Conservation (phyloP, 352 stramenopile species). For the Pythium volutum region DNA sequence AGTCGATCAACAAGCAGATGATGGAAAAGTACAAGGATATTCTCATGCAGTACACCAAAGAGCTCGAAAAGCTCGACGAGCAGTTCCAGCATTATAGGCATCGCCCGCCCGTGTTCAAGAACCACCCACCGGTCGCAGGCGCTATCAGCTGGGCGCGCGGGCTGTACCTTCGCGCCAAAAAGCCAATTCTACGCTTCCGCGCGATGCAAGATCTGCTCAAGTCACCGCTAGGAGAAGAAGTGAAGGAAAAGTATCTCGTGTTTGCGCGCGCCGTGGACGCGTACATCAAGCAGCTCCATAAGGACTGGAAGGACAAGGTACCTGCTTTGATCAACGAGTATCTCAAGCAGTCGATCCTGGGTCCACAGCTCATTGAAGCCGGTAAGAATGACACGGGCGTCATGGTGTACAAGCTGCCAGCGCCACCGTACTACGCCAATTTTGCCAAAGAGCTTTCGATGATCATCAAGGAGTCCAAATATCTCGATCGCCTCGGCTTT, state of each 20-base stretch:
- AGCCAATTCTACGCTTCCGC: conserved; percentile 92
- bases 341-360: conserved; percentile 92
- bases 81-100: conserved; percentile 88
- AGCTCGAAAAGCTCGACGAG: conserved; percentile 89
- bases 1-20: conserved; percentile 96
- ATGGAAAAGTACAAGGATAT: conserved; percentile 97
- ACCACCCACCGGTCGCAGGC: conserved; percentile 88
- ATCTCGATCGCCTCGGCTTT: conserved; percentile 94
- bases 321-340: conserved; percentile 89
- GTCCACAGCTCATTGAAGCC: conserved; percentile 70
- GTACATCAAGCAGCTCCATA: conserved; percentile 92
- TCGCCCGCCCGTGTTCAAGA: conserved; percentile 90
- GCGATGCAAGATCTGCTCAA: conserved; percentile 93
- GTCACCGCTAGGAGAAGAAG: conserved; percentile 86
- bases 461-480: conserved; percentile 96
- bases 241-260: conserved; percentile 93
- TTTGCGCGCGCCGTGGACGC: conserved; percentile 92
- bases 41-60: conserved; percentile 94
- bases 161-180: conserved; percentile 91
- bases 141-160: conserved; percentile 81
- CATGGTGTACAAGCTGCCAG: conserved; percentile 81
- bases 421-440: conserved; percentile 92
- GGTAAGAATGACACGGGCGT: conserved; percentile 74
- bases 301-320: conserved; percentile 91
- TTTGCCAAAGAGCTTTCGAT: conserved; percentile 91